Base-by-base conservation (phyloP, 306 rosid species). In the Cucurbita maxima region DNA sequence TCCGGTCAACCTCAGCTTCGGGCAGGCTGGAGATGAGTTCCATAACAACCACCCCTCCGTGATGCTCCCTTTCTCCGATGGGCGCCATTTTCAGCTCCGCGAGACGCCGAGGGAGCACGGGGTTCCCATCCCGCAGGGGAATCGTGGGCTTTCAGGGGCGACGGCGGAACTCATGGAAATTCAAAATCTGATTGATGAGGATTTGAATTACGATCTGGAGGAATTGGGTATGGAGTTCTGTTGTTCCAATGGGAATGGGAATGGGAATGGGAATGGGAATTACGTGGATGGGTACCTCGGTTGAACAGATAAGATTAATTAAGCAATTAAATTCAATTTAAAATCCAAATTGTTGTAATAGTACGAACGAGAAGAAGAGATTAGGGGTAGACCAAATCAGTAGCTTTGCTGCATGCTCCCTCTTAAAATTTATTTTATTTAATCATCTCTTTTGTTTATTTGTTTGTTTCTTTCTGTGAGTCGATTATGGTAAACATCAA, bases 1-100 rank as follows among this genome's bases (percentile, higher is more conserved):
- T 3, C 94, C 96, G 44, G 81, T 88, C 75, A 88, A 86, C 85
- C 78, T 90, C 64, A 85, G 83, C 64, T 90, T 90, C 69, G 86
- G 86, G 71, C 55, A 44, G 34, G 38, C 8, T 22, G 51, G 70
- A 63, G 51, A 63, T n/a, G 70, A 63, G 34, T 50, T 40, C 4
- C 69, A 38, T 30, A 30, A 58, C 45, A 36, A 61, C 20, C 68
- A 37, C 47, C 13, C 71, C 0, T 40, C 71, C 19, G 71, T 64
- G 2, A 64, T 64, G 71, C 53, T 66, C 54, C 54, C 54, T 6
- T 66, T 66, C 37, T 63, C 70, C 30, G 51, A 63, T 30, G 8
- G 3, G 34, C 8, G 16, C 34, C 51, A n/a, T 63, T 3, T 63
- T 40, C 70, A 63, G 34, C 47, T 8, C 51, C 70, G 70, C 0